phyloP scores from a whole-genome alignment of 108 stramenopile genomes.

The Cyclotella cryptica region DNA sequence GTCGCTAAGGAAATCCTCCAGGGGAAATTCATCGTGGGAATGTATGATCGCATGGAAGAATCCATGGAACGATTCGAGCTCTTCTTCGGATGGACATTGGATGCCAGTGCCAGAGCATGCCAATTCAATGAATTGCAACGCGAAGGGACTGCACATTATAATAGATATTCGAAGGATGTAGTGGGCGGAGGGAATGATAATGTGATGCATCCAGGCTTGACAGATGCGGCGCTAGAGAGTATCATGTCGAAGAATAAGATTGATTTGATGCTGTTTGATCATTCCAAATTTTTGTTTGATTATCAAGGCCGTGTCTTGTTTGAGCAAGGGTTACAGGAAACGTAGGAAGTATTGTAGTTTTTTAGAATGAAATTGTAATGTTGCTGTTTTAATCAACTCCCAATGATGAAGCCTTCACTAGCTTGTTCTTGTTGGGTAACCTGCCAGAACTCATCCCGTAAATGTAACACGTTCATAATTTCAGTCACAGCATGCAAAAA shows the following conservation, averaged over 20 bases:
- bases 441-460: too few relatives aligned
- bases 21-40: conserved; percentile 52
- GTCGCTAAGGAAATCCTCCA: conserved; percentile 54
- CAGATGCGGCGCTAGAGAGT: background rate
- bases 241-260: conserved; percentile 31
- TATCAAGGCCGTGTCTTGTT: conserved; percentile 49
- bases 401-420: too few relatives aligned
- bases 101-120: conserved; percentile 8
- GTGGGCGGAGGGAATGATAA: background rate
- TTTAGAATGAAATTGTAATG: too few relatives aligned
- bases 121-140: conserved; percentile 11
- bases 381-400: too few relatives aligned
- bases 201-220: conserved; percentile 9
- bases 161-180: conserved; percentile 2
- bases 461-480: too few relatives aligned
- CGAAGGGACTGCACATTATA: conserved; percentile 18
- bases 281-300: conserved; percentile 44
- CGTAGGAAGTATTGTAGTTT: too few relatives aligned
- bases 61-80: conserved; percentile 47
- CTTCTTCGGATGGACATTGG: conserved; percentile 53
- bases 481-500: too few relatives aligned
- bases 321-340: background rate
- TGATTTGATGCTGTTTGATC: conserved; percentile 45
- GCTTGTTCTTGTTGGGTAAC: too few relatives aligned
- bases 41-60: conserved; percentile 45